Evolutionary conservation across 805 yeast species (phyloP), one percentile per base, ranked within the genome.

Genomic region (Dipodascus geniculatus): DNA sequence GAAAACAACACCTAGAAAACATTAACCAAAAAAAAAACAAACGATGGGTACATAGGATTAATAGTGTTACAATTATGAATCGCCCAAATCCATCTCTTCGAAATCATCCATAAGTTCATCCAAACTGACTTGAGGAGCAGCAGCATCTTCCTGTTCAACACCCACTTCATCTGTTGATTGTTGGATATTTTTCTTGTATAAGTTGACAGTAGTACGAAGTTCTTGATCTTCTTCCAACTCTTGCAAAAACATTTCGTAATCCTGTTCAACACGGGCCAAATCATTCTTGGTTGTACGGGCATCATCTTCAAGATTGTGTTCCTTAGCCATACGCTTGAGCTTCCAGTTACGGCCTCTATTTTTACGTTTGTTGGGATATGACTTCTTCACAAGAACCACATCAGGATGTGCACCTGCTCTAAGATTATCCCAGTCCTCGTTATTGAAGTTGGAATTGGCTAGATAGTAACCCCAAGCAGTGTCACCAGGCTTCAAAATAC

Each of bases 181-280:
- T n/a, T 62, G 56, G 48, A 60, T 61, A 35, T 65, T 53, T 22
- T 83, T 80, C 73, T 89, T 93, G 75, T 93, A 93, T 64, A 93
- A 65, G 67, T 93, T 91, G 69, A 93, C 81, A 49, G 88, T 81
- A 63, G 85, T 89, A 75, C 99, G 85, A 68, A 93, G 78, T 68
- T 93, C 99, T 53, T 82, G 82, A 71, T 93, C 99, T 71, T 93
- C 98, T 74, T 93, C 99, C 68, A 93, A 80, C 69, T 93, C 96
- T 73, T 88, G 97, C 72, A 93, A 79, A 87, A 93, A 93, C 60
- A 84, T 66, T 73, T 91, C 99, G 73, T 88, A 93, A 71, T 91
- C 99, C 70, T 81, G 83, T 71, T 91, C 97, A 3, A 95, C 96
- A 63, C 86, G 79, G 68, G 88, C 98, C 63, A 81, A 82, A 58